These are phyloP conservation scores for Trichoderma semiorbis DNA, from an alignment of 2,329 filamentous ascomycete genomes.

Conservation along the genomic window DNA sequence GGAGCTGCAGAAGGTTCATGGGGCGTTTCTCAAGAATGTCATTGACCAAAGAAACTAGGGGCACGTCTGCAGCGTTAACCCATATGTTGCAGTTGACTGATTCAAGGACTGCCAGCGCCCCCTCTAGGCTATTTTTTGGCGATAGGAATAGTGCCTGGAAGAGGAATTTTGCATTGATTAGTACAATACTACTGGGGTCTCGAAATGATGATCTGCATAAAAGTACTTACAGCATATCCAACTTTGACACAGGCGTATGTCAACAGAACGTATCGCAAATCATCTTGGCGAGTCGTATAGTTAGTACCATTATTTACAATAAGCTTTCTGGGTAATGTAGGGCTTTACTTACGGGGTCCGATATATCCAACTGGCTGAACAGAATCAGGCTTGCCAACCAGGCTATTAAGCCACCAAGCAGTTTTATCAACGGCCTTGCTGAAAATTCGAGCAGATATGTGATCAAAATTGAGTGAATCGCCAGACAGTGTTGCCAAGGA, in stretches of 20 bases:
- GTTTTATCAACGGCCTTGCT: background rate
- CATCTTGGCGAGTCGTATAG: background rate
- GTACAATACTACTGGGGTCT: background rate
- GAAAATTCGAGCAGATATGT: background rate
- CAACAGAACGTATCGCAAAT: background rate
- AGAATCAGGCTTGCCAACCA: background rate
- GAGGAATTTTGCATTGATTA: background rate
- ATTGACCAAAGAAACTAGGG: background rate
- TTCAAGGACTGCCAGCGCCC: conserved; percentile 33
- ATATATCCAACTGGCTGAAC: background rate
- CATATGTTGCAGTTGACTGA: conserved; percentile 31
- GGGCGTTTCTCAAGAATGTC: background rate
- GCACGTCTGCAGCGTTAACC: conserved; percentile 25
- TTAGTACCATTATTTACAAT: background rate
- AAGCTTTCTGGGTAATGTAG: background rate
- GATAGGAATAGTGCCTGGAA: conserved; percentile 13
- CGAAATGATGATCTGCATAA: background rate
- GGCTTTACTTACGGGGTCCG: background rate
- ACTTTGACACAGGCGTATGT: background rate
- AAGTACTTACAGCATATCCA: background rate
- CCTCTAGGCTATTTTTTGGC: conserved; percentile 33
- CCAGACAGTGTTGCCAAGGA: background rate
- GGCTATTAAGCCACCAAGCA: background rate
- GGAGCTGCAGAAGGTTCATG: background rate
- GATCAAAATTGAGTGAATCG: background rate